Base-by-base conservation (phyloP, 495 filamentous ascomycete genomes). In the Hypoxylon perforatum region DNA sequence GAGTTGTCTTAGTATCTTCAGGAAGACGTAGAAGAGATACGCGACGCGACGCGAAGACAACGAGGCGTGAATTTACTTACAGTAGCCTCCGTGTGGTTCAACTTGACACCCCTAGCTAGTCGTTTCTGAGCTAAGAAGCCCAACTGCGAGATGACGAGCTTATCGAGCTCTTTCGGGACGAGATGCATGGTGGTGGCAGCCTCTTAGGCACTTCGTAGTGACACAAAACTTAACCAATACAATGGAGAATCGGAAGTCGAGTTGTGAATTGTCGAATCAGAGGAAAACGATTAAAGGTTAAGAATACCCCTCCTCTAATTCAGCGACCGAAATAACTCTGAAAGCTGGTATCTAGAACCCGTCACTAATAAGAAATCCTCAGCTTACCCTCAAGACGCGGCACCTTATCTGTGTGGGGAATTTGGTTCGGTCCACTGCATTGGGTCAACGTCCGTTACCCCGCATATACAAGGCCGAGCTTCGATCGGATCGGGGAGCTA, bases 151-250 rank as follows among this genome's bases (percentile, higher is more conserved):
- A 96, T 94, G 70, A 88, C 84, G 78, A 99, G 92, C 86, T 99
- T 99, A 83, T 99, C 95, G 68, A 98, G 81, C 96, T 98, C 92
- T 81, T 88, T 91, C 1, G 92, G 92, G 63, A 93, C 82, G 47
- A 96, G 87, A 85, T 94, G 91, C 92, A 96, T 96, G 25, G 56
- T 75, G 25, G 44, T 74, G 22, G 44, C 22, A 22, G 17, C 41
- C 21, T 18, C 15, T 28, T 57, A 61, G 10, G 18, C 21, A 8
- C 19, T 39, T 39, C 28, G 7, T 38, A 21, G 33, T 57, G 25
- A 45, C 36, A 22, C 35, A 15, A 18, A 36, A 12, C 25, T 36
- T 50, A 23, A 22, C 30, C 35, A 33, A 21, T 17, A n/a, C 22
- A 48, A 18, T 47, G 23, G 10, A 30, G 18, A 30, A 53, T 38